Conservation (phyloP, 495 filamentous ascomycete genomes). For the Hypoxylon crocopeplum region DNA sequence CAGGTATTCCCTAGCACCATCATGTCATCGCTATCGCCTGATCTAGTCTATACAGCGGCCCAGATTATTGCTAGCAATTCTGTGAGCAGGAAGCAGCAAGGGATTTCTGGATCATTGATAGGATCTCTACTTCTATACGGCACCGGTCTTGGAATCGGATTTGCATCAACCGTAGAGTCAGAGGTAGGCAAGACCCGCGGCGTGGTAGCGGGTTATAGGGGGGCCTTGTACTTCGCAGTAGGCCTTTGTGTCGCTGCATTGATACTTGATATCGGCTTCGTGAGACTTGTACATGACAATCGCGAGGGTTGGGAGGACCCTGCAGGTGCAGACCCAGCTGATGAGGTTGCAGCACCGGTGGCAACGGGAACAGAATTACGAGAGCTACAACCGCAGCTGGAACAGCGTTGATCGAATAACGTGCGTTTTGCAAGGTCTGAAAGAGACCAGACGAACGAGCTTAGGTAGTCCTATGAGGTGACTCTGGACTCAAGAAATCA, state of each 20-base stretch:
- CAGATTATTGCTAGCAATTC: constrained; percentile 64
- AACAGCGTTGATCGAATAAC: constrained; percentile 2
- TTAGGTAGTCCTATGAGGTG: too few species aligned
- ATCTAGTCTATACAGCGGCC: constrained; percentile 58
- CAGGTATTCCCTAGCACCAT: constrained; percentile 58
- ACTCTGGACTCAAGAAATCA: too few species aligned
- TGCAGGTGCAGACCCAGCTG: constrained; percentile 13
- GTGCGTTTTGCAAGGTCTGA: too few species aligned
- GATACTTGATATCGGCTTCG: constrained; percentile 44
- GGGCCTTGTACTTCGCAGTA: constrained; percentile 53
- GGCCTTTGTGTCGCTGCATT: constrained; percentile 51
- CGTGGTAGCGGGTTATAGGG: constrained; percentile 47
- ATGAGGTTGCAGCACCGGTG: constrained; percentile 5
- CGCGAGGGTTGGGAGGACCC: constrained; percentile 24
- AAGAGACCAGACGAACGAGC: too few species aligned
- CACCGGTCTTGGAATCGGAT: constrained; percentile 55
- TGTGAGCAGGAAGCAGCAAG: constrained; percentile 56
- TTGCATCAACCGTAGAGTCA: constrained; percentile 58
- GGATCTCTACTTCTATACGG: constrained; percentile 58
- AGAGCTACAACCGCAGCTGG: constrained; percentile 11
- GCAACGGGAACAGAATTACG: constrained; percentile 15
- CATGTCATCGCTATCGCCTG: constrained; percentile 54
- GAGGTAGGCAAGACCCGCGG: constrained; percentile 26
- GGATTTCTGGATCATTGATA: constrained; percentile 56
- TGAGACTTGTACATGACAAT: constrained; percentile 17